Percentiles rank a stretch among this genome's conserved stretches.
These are phyloP conservation scores for Clausena lansium DNA, from an alignment of 345 rosid species.

Conservation along the genomic window DNA sequence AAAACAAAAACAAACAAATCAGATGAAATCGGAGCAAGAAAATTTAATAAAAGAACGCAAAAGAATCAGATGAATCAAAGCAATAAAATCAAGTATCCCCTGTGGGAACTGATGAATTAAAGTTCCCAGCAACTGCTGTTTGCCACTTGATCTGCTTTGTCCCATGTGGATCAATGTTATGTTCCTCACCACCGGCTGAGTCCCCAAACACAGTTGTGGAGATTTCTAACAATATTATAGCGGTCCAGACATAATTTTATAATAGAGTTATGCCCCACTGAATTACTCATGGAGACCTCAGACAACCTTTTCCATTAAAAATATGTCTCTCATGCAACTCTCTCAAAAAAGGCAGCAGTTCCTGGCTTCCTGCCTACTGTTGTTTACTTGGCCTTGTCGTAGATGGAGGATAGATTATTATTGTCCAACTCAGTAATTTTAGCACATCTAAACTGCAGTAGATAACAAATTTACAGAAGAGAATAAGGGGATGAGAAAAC, in stretches of 20 bases:
- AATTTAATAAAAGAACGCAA: background rate
- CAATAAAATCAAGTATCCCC: background rate
- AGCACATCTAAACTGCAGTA: slow-evolving; percentile 1
- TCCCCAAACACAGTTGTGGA: background rate
- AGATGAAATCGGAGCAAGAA: background rate
- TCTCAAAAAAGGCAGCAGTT: background rate
- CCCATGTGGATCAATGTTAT: background rate
- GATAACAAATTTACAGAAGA: background rate
- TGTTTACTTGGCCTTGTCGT: background rate
- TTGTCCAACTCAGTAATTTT: background rate
- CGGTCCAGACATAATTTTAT: background rate
- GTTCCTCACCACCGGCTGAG: background rate
- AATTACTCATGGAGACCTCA: background rate
- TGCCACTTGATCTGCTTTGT: background rate
- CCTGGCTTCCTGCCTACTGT: background rate
- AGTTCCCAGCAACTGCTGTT: background rate
- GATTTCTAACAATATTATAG: background rate
- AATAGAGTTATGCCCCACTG: background rate
- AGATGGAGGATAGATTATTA: background rate
- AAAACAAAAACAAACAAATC: background rate
- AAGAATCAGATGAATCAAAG: slow-evolving; percentile 3
- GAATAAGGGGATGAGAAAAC: background rate
- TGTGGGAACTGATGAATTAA: background rate
- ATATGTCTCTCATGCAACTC: background rate
- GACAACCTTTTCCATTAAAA: background rate